A percentile compares a stretch with the other conserved stretches of the same genome.
Evolutionary conservation across 257 asterid genomes (phyloP).

Genomic region (Rubia yunnanensis): DNA sequence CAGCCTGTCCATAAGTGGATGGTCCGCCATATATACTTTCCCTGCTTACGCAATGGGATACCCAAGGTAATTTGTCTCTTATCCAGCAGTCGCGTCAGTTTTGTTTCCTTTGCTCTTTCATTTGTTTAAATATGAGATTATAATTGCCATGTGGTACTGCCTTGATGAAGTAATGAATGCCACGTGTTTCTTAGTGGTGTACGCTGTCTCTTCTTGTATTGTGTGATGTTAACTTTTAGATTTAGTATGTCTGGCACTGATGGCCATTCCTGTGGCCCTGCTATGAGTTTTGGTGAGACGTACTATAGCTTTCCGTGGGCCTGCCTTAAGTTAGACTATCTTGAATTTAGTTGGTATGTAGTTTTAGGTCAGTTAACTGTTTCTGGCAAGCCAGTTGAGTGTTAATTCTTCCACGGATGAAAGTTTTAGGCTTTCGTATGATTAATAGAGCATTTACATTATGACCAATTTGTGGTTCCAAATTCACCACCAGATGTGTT

Average conservation of each 20-base stretch:
- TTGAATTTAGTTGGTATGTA: not conserved
- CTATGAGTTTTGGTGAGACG: too few relatives aligned
- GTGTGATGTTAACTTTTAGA: not conserved
- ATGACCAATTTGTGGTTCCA: not conserved
- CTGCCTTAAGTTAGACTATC: too few relatives aligned
- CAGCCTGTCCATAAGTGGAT: slow-evolving; percentile 99
- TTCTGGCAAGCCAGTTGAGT: not conserved
- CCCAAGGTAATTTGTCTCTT: slow-evolving; percentile 55
- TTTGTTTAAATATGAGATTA: not conserved
- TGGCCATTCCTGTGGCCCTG: not conserved
- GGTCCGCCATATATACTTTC: slow-evolving; percentile 90
- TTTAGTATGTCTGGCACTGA: not conserved
- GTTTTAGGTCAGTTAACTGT: not conserved
- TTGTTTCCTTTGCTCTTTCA: not conserved
- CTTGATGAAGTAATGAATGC: not conserved
- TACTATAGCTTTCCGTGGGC: not conserved
- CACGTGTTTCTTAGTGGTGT: not conserved
- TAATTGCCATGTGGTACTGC: not conserved
- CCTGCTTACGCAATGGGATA: slow-evolving; percentile 81
- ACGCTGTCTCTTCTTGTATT: not conserved
- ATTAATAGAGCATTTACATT: not conserved
- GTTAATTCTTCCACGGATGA: not conserved
- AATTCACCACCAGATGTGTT: not conserved
- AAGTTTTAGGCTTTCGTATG: not conserved
- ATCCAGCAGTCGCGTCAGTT: not conserved